These are phyloP conservation scores for Cercospora brassicicola DNA, from an alignment of 2,329 filamentous ascomycete species.

Conservation along the genomic window DNA sequence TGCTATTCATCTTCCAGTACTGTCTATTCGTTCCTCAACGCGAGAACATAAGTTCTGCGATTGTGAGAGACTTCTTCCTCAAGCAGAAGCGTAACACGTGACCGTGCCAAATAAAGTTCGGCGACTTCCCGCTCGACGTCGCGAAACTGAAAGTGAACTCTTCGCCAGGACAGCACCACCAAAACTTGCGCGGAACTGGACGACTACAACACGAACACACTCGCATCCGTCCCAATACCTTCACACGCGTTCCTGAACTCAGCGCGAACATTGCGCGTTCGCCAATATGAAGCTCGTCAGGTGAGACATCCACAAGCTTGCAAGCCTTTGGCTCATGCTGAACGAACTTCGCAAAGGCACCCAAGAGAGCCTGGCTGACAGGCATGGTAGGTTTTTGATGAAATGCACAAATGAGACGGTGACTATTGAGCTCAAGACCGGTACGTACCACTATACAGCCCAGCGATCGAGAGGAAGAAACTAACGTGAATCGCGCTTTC, in stretches of 20 bases:
- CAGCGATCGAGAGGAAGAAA: background rate
- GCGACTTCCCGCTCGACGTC: conserved; percentile 1
- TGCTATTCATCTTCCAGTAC: background rate
- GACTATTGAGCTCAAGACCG: conserved; percentile 97
- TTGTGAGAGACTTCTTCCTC: background rate
- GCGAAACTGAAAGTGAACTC: conserved; percentile 4
- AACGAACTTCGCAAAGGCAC: conserved; percentile 48
- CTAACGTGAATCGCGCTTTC: conserved; percentile 3
- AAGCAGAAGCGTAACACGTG: background rate
- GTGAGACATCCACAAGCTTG: conserved; percentile 56
- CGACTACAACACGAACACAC: background rate
- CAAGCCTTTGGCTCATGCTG: conserved; percentile 44
- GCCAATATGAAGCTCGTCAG: conserved; percentile 92
- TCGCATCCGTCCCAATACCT: background rate
- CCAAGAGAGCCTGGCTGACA: conserved; percentile 40
- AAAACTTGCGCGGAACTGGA: background rate
- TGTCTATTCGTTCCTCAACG: background rate
- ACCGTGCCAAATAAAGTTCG: background rate
- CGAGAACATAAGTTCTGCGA: background rate
- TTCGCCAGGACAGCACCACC: background rate
- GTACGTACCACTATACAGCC: conserved; percentile 49
- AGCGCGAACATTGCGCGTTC: conserved; percentile 17
- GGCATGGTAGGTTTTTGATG: conserved; percentile 80
- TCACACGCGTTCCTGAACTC: background rate
- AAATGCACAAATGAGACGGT: conserved; percentile 99